Base-by-base conservation (phyloP, 1,139 yeast genomes). In the Yamadazyma siamensis region DNA sequence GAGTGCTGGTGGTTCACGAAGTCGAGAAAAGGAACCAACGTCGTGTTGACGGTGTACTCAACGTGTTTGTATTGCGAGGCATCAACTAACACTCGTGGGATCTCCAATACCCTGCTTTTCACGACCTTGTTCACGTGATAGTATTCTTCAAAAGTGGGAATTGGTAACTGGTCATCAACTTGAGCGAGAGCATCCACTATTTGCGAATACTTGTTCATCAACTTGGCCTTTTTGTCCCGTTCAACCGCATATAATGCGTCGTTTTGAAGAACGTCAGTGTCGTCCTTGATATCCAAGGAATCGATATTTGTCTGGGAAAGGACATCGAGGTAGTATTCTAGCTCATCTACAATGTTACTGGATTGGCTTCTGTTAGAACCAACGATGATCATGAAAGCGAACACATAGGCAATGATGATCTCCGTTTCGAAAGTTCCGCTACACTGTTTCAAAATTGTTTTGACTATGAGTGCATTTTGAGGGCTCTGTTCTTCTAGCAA, bases 11-110 rank as follows among this genome's bases (percentile, higher is more conserved):
- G 91, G 47, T 81, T 81, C 4, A 73, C 84, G 61, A 75, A 81
- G 49, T 81, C 91, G 20, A 81, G 48, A 1, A 78, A 41, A 0
- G 91, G 88, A 1, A 81, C 85, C 33, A 81, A 51, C 0, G 85
- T 70, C 0, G 77, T 65, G 32, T 74, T 68, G 5, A 75, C 74
- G 7, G 55, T 51, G 40, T 60, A 80, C 4, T 36, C 48, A 6
- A 38, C 43, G 2, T 39, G 46, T 29, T 72, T 57, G n/a, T n/a
- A n/a, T 8, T 18, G 9, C 7, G 9, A 8, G 7, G 9, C 20
- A 8, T 7, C 9, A 8, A 8, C 20, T 8, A 10, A 7, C 10
- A 8, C 20, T 18, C 10, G 20, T 2, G 89, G 88, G 3, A 80
- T 77, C 47, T 80, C 87, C 30, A 80, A 56, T 1, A 74, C 70